phyloP scores from a whole-genome alignment of 345 rosid genomes.

The Euphorbia lathyris region DNA sequence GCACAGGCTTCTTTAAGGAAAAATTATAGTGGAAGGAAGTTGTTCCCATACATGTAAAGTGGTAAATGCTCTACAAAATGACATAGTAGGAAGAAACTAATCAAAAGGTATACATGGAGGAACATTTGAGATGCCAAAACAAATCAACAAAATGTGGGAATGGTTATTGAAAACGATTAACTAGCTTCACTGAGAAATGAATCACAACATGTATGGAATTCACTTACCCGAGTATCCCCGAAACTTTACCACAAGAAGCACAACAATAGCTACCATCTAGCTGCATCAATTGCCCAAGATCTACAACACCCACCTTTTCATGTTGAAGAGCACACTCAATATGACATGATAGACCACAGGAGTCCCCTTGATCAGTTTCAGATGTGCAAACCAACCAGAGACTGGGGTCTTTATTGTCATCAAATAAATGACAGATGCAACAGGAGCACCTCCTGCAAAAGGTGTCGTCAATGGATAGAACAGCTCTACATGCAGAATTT shows the following conservation, averaged over 20 bases:
- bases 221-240: conserved; percentile 84
- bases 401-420: conserved; percentile 86
- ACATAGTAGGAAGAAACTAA: background rate
- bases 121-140: conserved; percentile 5
- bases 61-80: background rate
- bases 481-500: conserved; percentile 66
- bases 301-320: conserved; percentile 78
- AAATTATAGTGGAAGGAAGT: background rate
- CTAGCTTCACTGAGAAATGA: background rate
- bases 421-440: conserved; percentile 84
- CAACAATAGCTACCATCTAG: conserved; percentile 88
- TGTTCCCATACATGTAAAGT: background rate
- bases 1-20: conserved; percentile 7
- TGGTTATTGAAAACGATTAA: background rate
- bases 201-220: conserved; percentile 10
- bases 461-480: conserved; percentile 54
- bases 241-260: conserved; percentile 95
- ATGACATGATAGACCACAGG: conserved; percentile 91
- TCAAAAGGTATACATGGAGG: background rate
- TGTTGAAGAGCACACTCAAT: conserved; percentile 85
- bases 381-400: conserved; percentile 73
- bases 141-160: background rate
- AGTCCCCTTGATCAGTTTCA: conserved; percentile 53
- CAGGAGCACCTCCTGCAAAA: conserved; percentile 98
- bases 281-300: conserved; percentile 81